Evolutionary conservation across 2,329 filamentous ascomycete species (phyloP).

Genomic region (Apiospora hydei): DNA sequence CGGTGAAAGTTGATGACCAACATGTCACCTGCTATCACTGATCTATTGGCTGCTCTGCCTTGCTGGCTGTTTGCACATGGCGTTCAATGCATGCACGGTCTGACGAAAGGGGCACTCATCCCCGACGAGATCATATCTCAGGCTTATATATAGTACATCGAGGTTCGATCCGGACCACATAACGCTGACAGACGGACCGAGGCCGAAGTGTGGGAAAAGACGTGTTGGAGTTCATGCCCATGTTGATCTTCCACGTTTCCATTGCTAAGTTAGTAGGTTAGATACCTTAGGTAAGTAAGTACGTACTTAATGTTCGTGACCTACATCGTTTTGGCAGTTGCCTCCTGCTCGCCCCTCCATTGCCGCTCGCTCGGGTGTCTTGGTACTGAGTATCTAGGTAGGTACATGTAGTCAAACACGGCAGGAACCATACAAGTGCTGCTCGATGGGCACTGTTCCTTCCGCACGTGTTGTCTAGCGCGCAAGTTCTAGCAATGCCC

Average conservation of each 20-base stretch:
- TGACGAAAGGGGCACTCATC: conserved; percentile 9
- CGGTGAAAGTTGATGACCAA: not conserved
- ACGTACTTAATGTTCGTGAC: too few relatives aligned
- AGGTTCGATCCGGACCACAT: not conserved
- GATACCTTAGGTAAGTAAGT: too few relatives aligned
- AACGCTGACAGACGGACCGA: not conserved
- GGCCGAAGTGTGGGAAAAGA: not conserved
- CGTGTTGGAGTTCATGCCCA: not conserved
- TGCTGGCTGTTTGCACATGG: not conserved
- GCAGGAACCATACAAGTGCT: not conserved
- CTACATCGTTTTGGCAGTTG: not conserved
- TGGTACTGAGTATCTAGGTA: too few relatives aligned
- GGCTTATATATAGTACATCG: not conserved
- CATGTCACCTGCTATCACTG: not conserved
- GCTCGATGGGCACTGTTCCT: not conserved
- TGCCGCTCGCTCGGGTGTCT: not conserved
- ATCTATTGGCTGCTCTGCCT: not conserved
- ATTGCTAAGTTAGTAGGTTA: too few relatives aligned
- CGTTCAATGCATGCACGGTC: not conserved
- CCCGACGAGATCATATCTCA: not conserved
- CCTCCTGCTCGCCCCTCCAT: not conserved
- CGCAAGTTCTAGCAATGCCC: not conserved
- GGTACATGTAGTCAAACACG: not conserved
- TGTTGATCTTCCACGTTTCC: not conserved
- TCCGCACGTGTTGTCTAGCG: not conserved